Conservation (phyloP, 1,284 basidiomycete genomes). For the Ganoderma meredithae region DNA sequence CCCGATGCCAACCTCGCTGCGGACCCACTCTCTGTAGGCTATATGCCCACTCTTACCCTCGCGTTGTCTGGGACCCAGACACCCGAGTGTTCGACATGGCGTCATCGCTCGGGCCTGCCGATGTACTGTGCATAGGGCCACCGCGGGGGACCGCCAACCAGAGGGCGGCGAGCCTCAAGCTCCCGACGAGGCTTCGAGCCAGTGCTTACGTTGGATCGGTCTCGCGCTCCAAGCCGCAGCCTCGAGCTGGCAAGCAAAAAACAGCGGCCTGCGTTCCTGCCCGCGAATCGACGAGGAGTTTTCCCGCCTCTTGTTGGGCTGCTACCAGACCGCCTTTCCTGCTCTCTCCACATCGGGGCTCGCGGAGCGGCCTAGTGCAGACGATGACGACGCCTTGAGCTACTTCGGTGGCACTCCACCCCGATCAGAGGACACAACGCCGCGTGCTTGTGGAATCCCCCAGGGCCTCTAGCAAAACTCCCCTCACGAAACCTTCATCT, state of each 20-base stretch:
- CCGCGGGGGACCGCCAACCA: neutral
- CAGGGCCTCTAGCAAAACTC: neutral
- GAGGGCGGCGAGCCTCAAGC: neutral
- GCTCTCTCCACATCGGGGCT: neutral
- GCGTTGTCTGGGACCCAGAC: constrained; percentile 20
- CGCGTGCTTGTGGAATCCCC: neutral
- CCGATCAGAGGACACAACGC: neutral
- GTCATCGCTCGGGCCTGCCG: neutral
- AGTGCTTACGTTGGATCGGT: constrained; percentile 27
- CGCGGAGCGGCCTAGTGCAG: neutral
- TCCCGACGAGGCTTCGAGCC: neutral
- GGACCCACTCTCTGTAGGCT: constrained; percentile 20
- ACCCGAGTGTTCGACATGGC: constrained; percentile 22
- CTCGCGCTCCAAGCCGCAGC: constrained; percentile 22
- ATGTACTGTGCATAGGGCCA: neutral
- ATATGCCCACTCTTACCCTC: constrained; percentile 13
- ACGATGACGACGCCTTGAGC: neutral
- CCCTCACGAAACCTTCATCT: neutral
- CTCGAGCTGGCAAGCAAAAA: constrained; percentile 17
- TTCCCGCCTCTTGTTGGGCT: constrained; percentile 11
- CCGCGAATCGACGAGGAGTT: constrained; percentile 2
- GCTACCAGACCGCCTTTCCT: constrained; percentile 5
- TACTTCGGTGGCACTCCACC: neutral
- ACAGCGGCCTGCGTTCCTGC: neutral
- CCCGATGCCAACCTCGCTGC: constrained; percentile 11